Evolutionary conservation across 768 basidiomycete genomes (phyloP), one percentile per base, ranked within the genome.

Genomic region (Calvatia gigantea): DNA sequence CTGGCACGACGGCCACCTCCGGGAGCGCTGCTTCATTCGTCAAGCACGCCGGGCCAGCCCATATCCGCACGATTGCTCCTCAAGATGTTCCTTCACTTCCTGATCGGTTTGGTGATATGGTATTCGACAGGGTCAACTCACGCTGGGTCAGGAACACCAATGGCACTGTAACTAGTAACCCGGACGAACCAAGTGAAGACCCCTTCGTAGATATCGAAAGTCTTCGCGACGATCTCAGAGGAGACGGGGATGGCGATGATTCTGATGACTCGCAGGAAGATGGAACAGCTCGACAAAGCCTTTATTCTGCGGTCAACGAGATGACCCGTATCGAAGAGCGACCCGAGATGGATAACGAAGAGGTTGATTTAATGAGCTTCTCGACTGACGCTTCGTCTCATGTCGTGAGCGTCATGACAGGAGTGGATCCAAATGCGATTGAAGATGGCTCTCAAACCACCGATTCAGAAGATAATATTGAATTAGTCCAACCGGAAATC

Each of bases 141-240:
- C 83, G 80, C 61, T 96, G 94, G 94, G 85, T 92, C 52, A 88
- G 85, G 72, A 81, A 75, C 25, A 75, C 79, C 0, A 73, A 75
- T 6, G 64, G 69, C 21, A 67, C 67, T 3, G 27, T 32, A 7
- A 66, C 68, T 19, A 62, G 63, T 51, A 65, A 62, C 32, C 58
- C 54, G 60, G 73, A 61, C 58, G 72, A 79, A 38, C 76, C 79
- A 39, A 90, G 89, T 58, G 91, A 92, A 61, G 95, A 98, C 73
- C 90, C 92, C 6, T 98, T 98, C 70, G 82, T 83, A 29, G 94
- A 94, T 62, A 88, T 98, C 51, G 94, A 96, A 65, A 94, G 92
- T 62, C 67, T 94, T 62, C 75, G 81, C 31, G 87, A 89, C 53
- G 88, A 88, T 54, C 77, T 80, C 21, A 70, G 67, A 45, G 69